Base-by-base conservation (phyloP, 257 asterid genomes). In the Scutellaria baicalensis region DNA sequence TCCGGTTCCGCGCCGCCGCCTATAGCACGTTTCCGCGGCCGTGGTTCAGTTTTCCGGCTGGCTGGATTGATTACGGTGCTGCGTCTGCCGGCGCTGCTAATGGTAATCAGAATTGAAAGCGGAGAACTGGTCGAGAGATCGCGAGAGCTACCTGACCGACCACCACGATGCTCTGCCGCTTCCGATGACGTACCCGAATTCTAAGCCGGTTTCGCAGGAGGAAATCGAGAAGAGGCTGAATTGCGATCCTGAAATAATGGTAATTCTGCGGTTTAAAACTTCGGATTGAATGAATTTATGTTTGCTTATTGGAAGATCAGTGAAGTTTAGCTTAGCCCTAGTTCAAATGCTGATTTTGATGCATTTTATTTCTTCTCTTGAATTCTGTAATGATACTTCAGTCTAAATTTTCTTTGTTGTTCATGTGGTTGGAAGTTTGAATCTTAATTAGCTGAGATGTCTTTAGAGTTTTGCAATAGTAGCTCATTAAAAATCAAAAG, bases 181-280 rank as follows among this genome's bases (percentile, higher is more conserved):
- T 17, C 97, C 97, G 5, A 88, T 88, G 97, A 88, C 97, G 27
- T 78, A 81, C 49, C 97, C 97, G 11, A 75, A 86, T 69, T 54
- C 87, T 39, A 65, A 78, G 2, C 97, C 97, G 1, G 87, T 81
- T 1, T 71, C 96, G 9, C 75, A 78, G 2, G 91, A 91, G 16
- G 96, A 86, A 76, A 69, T 91, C 12, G 90, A 82, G 38, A 80
- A 84, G 72, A 84, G 96, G 18, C 92, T 86, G 57, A 77, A 35
- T 8, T 91, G 97, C 64, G 94, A 91, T 73, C 89, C 97, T 33
- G 67, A 60, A 40, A 33, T 79, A 36, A 74, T 77, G 94, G 96
- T 69, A 76, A 43, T 5, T 52, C n/a, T 42, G 2, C 3, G 2
- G 6, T 44, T 44, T 44, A 14, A 11, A 44, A 3, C 4, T 36